Evolutionary conservation across 1,284 basidiomycete species (phyloP).

Genomic region (Sanghuangporus weigelae): DNA sequence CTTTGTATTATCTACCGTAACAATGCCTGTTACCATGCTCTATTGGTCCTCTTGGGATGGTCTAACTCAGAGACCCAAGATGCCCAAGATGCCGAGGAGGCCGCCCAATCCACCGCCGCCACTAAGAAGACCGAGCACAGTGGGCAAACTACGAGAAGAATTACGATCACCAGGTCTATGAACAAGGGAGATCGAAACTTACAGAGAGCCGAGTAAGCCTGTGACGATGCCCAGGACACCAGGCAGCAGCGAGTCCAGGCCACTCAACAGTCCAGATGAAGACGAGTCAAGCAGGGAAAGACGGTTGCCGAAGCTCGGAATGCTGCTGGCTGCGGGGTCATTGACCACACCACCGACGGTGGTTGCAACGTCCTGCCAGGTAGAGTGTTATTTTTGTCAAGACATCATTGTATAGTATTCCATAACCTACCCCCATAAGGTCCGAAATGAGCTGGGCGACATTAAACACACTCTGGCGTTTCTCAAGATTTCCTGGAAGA

Average conservation of each 20-base stretch:
- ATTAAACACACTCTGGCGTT: constrained; percentile 24
- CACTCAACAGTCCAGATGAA: constrained; percentile 16
- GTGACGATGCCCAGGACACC: constrained; percentile 20
- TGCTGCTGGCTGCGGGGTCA: neutral
- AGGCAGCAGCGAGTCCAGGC: constrained; percentile 16
- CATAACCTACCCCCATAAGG: constrained; percentile 19
- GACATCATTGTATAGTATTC: neutral
- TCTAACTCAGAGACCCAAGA: neutral
- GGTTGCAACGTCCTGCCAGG: neutral
- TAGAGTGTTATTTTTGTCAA: neutral
- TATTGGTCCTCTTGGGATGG: no score
- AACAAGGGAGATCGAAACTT: constrained; percentile 15
- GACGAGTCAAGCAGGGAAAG: constrained; percentile 18
- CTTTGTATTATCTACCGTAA: neutral
- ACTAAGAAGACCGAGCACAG: constrained; percentile 23
- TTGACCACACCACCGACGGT: neutral
- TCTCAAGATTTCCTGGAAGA: constrained; percentile 17
- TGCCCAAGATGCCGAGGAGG: constrained; percentile 23
- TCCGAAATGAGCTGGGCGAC: constrained; percentile 26
- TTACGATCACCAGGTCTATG: constrained; percentile 2
- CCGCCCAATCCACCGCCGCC: constrained; percentile 24
- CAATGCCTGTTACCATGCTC: neutral
- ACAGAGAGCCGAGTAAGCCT: constrained; percentile 12
- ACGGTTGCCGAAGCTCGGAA: constrained; percentile 15
- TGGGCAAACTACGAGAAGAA: constrained; percentile 20